Conservation (phyloP, 2,329 filamentous ascomycete genomes). For the Furcasterigmium sp. region DNA sequence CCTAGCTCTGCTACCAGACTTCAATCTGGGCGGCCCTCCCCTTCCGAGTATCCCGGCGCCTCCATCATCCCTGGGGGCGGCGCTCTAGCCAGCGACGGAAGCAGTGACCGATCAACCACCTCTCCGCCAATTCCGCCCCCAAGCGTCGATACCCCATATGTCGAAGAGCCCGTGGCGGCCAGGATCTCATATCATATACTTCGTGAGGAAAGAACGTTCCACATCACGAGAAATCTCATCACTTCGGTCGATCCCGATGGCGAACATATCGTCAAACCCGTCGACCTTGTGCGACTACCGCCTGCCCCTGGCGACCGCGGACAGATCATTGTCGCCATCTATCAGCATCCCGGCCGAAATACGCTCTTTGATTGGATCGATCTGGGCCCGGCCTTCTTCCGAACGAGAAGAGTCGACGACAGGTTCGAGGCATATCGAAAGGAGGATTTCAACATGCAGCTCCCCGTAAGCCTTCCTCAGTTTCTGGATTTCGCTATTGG, state of each 20-base stretch:
- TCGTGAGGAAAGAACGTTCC: slow-evolving; percentile 81
- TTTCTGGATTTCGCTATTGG: slow-evolving; percentile 93
- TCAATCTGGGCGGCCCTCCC: slow-evolving; percentile 36
- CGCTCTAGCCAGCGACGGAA: slow-evolving; percentile 26
- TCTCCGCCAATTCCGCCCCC: slow-evolving; percentile 27
- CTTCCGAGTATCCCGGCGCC: slow-evolving; percentile 32
- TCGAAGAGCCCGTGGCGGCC: slow-evolving; percentile 68
- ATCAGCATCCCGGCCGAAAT: slow-evolving; percentile 72
- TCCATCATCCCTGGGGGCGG: slow-evolving; percentile 20
- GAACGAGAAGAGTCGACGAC: slow-evolving; percentile 46
- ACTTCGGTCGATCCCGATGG: slow-evolving; percentile 66
- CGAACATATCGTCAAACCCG: slow-evolving; percentile 71
- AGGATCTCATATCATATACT: slow-evolving; percentile 77
- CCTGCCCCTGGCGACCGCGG: slow-evolving; percentile 63
- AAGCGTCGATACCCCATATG: slow-evolving; percentile 44
- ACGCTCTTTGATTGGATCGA: slow-evolving; percentile 66
- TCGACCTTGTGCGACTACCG: slow-evolving; percentile 72
- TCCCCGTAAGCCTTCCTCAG: slow-evolving; percentile 63
- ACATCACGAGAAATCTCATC: slow-evolving; percentile 71
- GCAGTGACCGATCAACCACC: slow-evolving; percentile 30
- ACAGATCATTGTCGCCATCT: slow-evolving; percentile 73
- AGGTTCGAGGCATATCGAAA: slow-evolving; percentile 39
- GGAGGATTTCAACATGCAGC: slow-evolving; percentile 41
- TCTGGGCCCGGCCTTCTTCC: slow-evolving; percentile 72
- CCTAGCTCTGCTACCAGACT: slow-evolving; percentile 36